Evolutionary conservation across 352 stramenopile genomes (phyloP).

Genomic region (Globisporangium sylvaticum): DNA sequence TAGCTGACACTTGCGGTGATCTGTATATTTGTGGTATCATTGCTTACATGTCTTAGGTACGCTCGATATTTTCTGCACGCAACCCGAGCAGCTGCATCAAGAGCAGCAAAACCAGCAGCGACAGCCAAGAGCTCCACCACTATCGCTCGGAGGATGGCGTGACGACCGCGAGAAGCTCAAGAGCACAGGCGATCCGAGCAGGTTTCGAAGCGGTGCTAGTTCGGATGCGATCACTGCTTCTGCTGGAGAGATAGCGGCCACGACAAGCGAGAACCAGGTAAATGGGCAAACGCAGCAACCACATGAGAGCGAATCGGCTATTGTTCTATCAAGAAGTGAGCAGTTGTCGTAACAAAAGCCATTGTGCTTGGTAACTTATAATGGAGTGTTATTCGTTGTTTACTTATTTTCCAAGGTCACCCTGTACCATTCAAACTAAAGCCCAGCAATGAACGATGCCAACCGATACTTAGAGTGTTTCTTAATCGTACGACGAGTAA

Average conservation of each 20-base stretch:
- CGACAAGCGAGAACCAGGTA: background rate
- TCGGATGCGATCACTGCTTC: no score
- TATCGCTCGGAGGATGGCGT: background rate
- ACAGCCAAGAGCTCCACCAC: background rate
- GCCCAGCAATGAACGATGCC: no score
- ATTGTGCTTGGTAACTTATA: background rate
- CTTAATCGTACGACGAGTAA: slow-evolving; percentile 2
- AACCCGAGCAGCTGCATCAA: background rate
- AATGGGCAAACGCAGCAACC: background rate
- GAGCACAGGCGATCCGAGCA: background rate
- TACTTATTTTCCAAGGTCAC: no score
- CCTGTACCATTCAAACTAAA: background rate
- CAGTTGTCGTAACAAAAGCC: background rate
- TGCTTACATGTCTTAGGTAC: background rate
- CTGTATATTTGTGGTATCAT: no score
- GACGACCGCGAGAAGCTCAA: background rate
- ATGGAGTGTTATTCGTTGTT: background rate
- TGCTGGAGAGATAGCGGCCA: background rate
- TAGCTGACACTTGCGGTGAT: no score
- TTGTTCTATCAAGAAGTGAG: background rate
- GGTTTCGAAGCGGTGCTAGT: no score
- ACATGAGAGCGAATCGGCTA: background rate
- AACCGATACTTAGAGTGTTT: no score
- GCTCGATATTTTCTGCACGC: background rate
- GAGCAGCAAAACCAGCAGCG: background rate